These are phyloP conservation scores for Spongiforma sp. DNA, from an alignment of 1,284 basidiomycete genomes.

Conservation along the genomic window DNA sequence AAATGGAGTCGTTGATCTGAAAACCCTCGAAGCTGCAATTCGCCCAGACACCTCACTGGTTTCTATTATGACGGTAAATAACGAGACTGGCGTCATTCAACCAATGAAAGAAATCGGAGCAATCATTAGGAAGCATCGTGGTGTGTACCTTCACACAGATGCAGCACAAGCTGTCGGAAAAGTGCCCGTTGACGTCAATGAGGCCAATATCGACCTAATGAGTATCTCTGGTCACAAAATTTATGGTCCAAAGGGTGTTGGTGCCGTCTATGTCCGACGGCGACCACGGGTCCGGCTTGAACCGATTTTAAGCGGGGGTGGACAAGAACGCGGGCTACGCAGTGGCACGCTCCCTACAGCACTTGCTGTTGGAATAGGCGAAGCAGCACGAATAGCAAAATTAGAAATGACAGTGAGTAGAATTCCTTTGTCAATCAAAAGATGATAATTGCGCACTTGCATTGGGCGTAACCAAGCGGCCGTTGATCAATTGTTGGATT, in stretches of 20 bases:
- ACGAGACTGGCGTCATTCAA: constrained; percentile 99
- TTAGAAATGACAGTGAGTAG: constrained; percentile 89
- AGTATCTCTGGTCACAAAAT: constrained; percentile 98
- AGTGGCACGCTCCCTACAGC: constrained; percentile 95
- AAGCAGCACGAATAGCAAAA: constrained; percentile 92
- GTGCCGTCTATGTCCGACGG: constrained; percentile 93
- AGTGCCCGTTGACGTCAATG: constrained; percentile 92
- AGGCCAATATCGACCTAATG: constrained; percentile 95
- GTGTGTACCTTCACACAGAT: constrained; percentile 97
- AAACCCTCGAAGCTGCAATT: constrained; percentile 81
- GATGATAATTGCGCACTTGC: constrained; percentile 59
- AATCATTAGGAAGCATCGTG: constrained; percentile 82
- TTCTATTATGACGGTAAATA: constrained; percentile 99
- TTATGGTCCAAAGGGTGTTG: constrained; percentile 98
- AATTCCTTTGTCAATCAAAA: constrained; percentile 29
- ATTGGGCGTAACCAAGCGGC: constrained; percentile 44
- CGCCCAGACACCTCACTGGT: constrained; percentile 89
- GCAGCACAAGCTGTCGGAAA: constrained; percentile 97
- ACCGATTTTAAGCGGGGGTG: constrained; percentile 95
- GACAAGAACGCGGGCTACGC: constrained; percentile 95
- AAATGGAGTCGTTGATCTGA: constrained; percentile 85
- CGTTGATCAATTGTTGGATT: constrained; percentile 14
- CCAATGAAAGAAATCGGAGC: constrained; percentile 96
- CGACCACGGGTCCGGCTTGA: constrained; percentile 94
- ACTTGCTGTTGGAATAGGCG: constrained; percentile 92